phyloP scores from a whole-genome alignment of 2,329 filamentous ascomycete species.

The Clonostachys byssicola region DNA sequence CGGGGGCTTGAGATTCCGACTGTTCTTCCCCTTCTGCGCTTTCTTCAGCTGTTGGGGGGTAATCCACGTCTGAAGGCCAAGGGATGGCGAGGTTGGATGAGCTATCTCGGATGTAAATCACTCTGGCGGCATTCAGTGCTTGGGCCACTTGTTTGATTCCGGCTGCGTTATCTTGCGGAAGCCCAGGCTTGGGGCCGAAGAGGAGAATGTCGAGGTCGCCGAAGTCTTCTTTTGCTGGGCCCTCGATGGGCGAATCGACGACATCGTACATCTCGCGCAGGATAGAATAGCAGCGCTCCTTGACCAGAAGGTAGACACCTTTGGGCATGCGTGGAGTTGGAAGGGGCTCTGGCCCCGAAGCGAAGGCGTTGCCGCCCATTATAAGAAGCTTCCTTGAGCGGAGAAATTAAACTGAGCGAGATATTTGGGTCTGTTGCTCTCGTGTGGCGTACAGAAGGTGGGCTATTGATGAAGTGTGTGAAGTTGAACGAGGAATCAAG shows the following conservation, averaged over 20 bases:
- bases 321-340: slow-evolving; percentile 62
- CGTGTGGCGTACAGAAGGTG: too few species aligned
- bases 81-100: slow-evolving; percentile 49
- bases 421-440: too few species aligned
- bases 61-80: slow-evolving; percentile 32
- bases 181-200: slow-evolving; percentile 18
- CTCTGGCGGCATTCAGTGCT: slow-evolving; percentile 38
- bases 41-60: not conserved
- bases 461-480: too few species aligned
- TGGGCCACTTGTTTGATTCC: slow-evolving; percentile 22
- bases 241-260: slow-evolving; percentile 61
- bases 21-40: not conserved
- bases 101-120: slow-evolving; percentile 15
- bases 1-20: not conserved
- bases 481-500: too few species aligned
- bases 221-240: slow-evolving; percentile 61
- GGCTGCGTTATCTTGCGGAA: slow-evolving; percentile 1
- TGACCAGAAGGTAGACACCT: slow-evolving; percentile 49
- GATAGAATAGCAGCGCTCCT: slow-evolving; percentile 34
- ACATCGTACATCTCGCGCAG: slow-evolving; percentile 47
- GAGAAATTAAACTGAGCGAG: too few species aligned
- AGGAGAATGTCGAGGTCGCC: slow-evolving; percentile 75
- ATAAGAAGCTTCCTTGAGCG: not conserved
- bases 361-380: slow-evolving; percentile 67
- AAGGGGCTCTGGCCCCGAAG: slow-evolving; percentile 38